Percentiles rank a stretch among this genome's conserved stretches.
Conservation (phyloP, 1,284 basidiomycete genomes). For the Hemileia vastatrix region DNA sequence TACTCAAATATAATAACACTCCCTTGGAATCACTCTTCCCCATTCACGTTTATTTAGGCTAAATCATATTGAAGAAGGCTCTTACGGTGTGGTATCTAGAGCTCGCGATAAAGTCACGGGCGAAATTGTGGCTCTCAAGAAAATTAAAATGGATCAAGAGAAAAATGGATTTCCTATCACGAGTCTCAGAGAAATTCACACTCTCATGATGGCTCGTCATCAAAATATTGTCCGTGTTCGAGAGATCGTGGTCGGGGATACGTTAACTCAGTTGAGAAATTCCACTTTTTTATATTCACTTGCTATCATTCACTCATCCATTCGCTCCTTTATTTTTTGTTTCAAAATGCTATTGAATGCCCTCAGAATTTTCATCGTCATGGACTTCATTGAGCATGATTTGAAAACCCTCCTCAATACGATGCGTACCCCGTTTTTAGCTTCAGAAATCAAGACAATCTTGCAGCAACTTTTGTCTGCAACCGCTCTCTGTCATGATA, state of each 20-base stretch:
- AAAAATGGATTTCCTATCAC: constrained; percentile 98
- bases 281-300: neutral
- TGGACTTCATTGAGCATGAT: constrained; percentile 99
- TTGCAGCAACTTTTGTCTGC: constrained; percentile 90
- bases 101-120: constrained; percentile 86
- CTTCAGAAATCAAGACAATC: constrained; percentile 95
- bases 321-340: constrained; percentile 10
- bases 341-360: no score
- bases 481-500: constrained; percentile 78
- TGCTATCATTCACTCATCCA: constrained; percentile 1
- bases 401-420: constrained; percentile 85
- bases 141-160: constrained; percentile 95
- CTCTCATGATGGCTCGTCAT: constrained; percentile 66
- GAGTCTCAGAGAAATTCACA: constrained; percentile 83
- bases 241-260: constrained; percentile 98
- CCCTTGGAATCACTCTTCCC: neutral
- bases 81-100: constrained; percentile 94
- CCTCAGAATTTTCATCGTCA: constrained; percentile 96
- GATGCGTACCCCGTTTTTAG: constrained; percentile 89
- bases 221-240: constrained; percentile 90
- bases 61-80: constrained; percentile 98
- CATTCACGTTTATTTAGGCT: constrained; percentile 45
- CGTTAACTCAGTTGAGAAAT: constrained; percentile 67
- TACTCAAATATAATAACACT: neutral
- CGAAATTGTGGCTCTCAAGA: constrained; percentile 92